Evolutionary conservation across 2,329 filamentous ascomycete species (phyloP).

Genomic region (Epichloe coenophiala): DNA sequence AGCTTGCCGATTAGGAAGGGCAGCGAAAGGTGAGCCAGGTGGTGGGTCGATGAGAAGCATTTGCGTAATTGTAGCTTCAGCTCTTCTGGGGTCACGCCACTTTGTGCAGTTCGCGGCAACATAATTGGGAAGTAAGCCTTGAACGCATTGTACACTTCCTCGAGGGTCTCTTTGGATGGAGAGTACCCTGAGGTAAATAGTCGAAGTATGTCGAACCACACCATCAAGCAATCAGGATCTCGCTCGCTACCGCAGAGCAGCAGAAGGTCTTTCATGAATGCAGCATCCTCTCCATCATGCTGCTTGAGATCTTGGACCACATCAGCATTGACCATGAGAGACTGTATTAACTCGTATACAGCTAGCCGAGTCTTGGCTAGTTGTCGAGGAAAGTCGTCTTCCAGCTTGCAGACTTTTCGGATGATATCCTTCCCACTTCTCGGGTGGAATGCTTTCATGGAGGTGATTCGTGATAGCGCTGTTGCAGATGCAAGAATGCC

Average conservation of each 20-base stretch:
- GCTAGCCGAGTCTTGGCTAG: slow-evolving; percentile 35
- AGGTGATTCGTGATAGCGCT: slow-evolving; percentile 34
- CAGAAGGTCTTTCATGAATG: slow-evolving; percentile 36
- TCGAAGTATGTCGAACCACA: slow-evolving; percentile 40
- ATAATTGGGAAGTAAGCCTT: slow-evolving; percentile 50
- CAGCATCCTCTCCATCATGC: slow-evolving; percentile 26
- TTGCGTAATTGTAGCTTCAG: slow-evolving; percentile 38
- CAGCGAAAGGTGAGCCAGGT: slow-evolving; percentile 31
- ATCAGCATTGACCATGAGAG: slow-evolving; percentile 28
- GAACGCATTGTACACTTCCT: slow-evolving; percentile 39
- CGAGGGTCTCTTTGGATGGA: slow-evolving; percentile 30
- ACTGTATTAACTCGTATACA: slow-evolving; percentile 35
- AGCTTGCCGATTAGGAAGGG: slow-evolving; percentile 43
- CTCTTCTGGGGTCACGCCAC: slow-evolving; percentile 41
- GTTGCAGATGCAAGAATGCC: slow-evolving; percentile 40
- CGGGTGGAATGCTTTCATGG: slow-evolving; percentile 38
- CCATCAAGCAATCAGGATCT: slow-evolving; percentile 42
- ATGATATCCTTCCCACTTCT: slow-evolving; percentile 35
- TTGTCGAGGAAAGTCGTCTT: slow-evolving; percentile 44
- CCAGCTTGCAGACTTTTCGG: slow-evolving; percentile 33
- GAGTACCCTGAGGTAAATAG: slow-evolving; percentile 31
- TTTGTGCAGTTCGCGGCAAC: slow-evolving; percentile 34
- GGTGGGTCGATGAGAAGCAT: slow-evolving; percentile 39
- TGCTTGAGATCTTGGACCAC: slow-evolving; percentile 31
- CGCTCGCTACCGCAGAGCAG: slow-evolving; percentile 40